phyloP scores from a whole-genome alignment of 768 basidiomycete species.

The Amanita pallidorosea region DNA sequence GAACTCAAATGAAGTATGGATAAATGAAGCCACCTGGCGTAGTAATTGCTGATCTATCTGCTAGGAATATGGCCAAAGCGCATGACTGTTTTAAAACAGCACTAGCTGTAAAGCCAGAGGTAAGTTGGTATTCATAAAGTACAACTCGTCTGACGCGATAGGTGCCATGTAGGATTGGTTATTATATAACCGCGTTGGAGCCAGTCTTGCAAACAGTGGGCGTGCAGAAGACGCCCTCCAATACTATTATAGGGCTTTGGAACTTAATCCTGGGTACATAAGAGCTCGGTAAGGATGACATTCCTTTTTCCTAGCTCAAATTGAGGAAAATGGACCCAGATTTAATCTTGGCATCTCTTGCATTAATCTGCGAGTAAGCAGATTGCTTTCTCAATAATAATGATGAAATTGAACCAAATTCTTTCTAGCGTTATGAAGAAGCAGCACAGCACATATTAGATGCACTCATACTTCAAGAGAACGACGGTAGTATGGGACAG shows the following conservation, averaged over 20 bases:
- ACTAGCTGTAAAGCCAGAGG: conserved; percentile 77
- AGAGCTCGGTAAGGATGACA: conserved; percentile 57
- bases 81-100: conserved; percentile 92
- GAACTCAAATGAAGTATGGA: conserved; percentile 77
- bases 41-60: conserved; percentile 1
- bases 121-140: conserved; percentile 22
- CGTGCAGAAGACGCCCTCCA: conserved; percentile 69
- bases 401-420: conserved; percentile 5
- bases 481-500: conserved; percentile 59
- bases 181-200: conserved; percentile 88
- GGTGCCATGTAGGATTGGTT: conserved; percentile 65
- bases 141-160: neutral
- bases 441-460: conserved; percentile 83
- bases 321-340: conserved; percentile 26
- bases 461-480: conserved; percentile 82
- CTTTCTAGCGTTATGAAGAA: conserved; percentile 65
- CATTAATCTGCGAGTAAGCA: conserved; percentile 65
- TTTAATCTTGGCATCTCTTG: conserved; percentile 92
- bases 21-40: neutral
- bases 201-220: conserved; percentile 88
- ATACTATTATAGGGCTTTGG: conserved; percentile 80
- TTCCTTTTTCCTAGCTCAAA: conserved; percentile 3
- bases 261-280: conserved; percentile 83
- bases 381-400: conserved; percentile 6
- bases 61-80: conserved; percentile 84